Base-by-base conservation (phyloP, 176 grass and related monocot genomes). In the Poa annua region DNA sequence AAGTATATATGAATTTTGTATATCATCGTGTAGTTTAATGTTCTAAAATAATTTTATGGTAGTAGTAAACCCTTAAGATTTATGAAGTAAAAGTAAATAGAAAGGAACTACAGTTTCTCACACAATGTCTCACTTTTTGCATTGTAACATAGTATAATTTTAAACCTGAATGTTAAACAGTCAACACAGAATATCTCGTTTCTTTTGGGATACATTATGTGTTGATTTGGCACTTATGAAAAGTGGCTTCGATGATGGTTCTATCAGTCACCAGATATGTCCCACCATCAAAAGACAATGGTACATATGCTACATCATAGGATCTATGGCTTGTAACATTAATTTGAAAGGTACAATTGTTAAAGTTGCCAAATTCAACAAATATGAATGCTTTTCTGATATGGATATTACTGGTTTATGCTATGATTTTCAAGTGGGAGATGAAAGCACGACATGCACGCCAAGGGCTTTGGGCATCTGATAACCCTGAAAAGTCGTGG, bases 401-500 rank as follows among this genome's bases (percentile, higher is more conserved):
- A 16, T 11, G 50, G 15, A 35, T 53, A 21, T n/a, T 21, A 39
- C 45, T 14, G 3, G 19, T 29, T 45, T 54, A 78, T 47, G 22
- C 51, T 80, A 4, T 32, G 39, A 50, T 56, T 59, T 29, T 65
- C 63, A 84, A 90, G 88, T 90, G 88, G 88, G 20, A 89, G 45
- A 65, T 78, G 17, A 48, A 82, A 78, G 88, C 83, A 11, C 38
- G 16, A 3, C 39, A 15, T 11, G 83, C 79, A 44, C 54, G 83
- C 6, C 66, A 19, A 66, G 88, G 88, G 20, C 73, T 90, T 39
- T 90, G 88, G 88, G 64, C 22, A 26, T 65, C 21, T 35, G 17
- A 64, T 22, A 78, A 90, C 79, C 88, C 83, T 14, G 88, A 83
- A 74, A 78, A 82, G 44, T 83, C 79, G 2, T 89, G 88, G 88